Conservation (phyloP, 2,329 filamentous ascomycete genomes). For the Cordyceps pruinosa region DNA sequence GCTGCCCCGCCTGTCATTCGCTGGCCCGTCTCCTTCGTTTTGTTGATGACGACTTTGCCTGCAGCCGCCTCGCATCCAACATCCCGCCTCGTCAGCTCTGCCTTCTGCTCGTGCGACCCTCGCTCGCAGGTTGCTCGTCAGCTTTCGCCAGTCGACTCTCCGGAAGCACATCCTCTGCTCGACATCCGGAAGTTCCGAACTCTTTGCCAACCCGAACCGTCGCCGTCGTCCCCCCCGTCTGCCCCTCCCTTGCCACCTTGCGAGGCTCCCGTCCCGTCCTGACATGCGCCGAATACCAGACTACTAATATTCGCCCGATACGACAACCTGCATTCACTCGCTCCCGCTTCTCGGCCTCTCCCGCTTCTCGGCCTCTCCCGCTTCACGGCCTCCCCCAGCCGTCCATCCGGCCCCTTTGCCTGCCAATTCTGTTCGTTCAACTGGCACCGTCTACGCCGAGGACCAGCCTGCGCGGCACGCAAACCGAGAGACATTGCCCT, state of each 20-base stretch:
- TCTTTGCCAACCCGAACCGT: background rate
- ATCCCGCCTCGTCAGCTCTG: background rate
- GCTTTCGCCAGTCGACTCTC: too few relatives aligned
- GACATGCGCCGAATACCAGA: conserved; percentile 15
- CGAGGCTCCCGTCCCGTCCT: background rate
- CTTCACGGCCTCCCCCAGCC: background rate
- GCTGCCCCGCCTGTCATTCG: background rate
- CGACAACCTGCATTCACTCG: conserved; percentile 14
- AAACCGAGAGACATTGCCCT: background rate
- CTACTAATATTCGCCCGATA: conserved; percentile 7
- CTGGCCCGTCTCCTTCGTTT: background rate
- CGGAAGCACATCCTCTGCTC: background rate
- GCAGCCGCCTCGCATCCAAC: background rate
- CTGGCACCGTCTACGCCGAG: background rate
- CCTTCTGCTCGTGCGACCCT: background rate
- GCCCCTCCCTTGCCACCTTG: conserved; percentile 6
- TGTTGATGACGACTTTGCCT: conserved; percentile 5
- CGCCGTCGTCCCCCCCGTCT: background rate
- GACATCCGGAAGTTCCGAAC: background rate
- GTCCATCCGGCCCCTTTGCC: background rate
- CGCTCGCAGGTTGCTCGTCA: background rate
- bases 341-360: conserved; percentile 2
- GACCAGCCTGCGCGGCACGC: background rate
- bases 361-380: background rate
- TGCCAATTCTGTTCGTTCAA: background rate